Base-by-base conservation (phyloP, 2,329 filamentous ascomycete genomes). In the Alternaria incomplexa region DNA sequence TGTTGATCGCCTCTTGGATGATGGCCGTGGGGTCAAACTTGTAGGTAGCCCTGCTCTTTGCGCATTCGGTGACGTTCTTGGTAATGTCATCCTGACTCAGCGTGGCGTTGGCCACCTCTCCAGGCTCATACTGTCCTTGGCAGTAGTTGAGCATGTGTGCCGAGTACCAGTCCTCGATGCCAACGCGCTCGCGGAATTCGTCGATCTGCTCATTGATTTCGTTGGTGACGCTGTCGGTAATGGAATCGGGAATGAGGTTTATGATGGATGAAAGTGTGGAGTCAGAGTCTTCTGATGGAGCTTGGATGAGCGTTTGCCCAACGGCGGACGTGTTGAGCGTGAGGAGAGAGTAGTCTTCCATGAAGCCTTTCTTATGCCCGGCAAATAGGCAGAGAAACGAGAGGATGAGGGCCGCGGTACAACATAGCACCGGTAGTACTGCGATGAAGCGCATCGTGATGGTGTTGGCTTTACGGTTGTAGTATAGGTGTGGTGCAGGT, bases 141-240 rank as follows among this genome's bases (percentile, higher is more conserved):
- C 89, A 90, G 79, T 86, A 87, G 74, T 86, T 83, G 78, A 89
- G 84, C 58, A 90, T 72, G 74, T 90, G 87, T 15, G 85, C 81
- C 20, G 83, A 85, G 79, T 90, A 90, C 77, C 87, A 90, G 75
- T 89, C 85, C 44, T 86, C 81, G 36, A 89, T 81, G 40, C 86
- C 85, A 15, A 89, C 77, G 17, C 81, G 76, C 48, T 82, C 74
- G 20, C 84, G 82, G 25, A 86, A 73, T 58, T 84, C 76, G 70
- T 84, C 79, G 58, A 86, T 75, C 40, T 79, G 75, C 58, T 79
- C 71, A 61, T 81, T 68, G 66, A 78, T 73, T 40, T 62, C 55
- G 11, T 60, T 48, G 46, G 65, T 75, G 57, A 83, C 68, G 61
- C 69, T 60, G 64, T 79, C 68, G 50, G 77, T 74, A 53, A 81